These are phyloP conservation scores for Lentinula detonsa DNA, from an alignment of 768 basidiomycete species.

Conservation along the genomic window DNA sequence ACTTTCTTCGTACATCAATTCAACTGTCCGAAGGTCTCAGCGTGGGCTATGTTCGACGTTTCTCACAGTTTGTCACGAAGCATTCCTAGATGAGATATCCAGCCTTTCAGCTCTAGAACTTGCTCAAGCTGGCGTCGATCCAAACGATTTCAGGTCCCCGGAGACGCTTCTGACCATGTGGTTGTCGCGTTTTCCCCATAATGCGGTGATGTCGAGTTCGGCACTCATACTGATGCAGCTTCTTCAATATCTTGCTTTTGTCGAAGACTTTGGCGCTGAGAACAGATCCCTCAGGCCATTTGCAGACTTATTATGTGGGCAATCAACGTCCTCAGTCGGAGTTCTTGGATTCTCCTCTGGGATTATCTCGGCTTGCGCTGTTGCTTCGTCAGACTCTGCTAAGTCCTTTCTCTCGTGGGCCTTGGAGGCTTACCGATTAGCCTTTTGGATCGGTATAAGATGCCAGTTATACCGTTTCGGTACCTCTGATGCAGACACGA, in stretches of 20 bases:
- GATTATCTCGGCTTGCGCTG: slow-evolving; percentile 36
- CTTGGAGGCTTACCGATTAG: slow-evolving; percentile 31
- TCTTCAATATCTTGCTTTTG: slow-evolving; percentile 45
- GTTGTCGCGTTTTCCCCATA: slow-evolving; percentile 27
- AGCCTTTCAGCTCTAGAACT: slow-evolving; percentile 33
- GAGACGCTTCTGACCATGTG: slow-evolving; percentile 32
- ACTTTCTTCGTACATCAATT: slow-evolving; percentile 23
- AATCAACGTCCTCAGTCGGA: slow-evolving; percentile 27
- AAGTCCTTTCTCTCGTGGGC: slow-evolving; percentile 28
- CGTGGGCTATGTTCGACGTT: slow-evolving; percentile 36
- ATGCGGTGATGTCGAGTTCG: slow-evolving; percentile 44
- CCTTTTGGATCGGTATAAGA: slow-evolving; percentile 38
- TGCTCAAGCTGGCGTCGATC: slow-evolving; percentile 29
- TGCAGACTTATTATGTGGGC: slow-evolving; percentile 23
- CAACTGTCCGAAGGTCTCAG: slow-evolving; percentile 34
- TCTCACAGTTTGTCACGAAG: slow-evolving; percentile 43
- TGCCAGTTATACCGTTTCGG: slow-evolving; percentile 25
- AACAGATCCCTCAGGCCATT: slow-evolving; percentile 16
- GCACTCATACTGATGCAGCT: slow-evolving; percentile 45
- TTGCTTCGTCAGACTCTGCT: slow-evolving; percentile 26
- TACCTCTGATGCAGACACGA: slow-evolving; percentile 8
- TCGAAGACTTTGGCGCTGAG: slow-evolving; percentile 16
- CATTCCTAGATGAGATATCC: slow-evolving; percentile 42
- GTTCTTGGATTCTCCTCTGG: slow-evolving; percentile 42
- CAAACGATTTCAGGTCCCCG: slow-evolving; percentile 36